Evolutionary conservation across 495 filamentous ascomycete genomes (phyloP).

Genomic region (Penicillium coffeae): DNA sequence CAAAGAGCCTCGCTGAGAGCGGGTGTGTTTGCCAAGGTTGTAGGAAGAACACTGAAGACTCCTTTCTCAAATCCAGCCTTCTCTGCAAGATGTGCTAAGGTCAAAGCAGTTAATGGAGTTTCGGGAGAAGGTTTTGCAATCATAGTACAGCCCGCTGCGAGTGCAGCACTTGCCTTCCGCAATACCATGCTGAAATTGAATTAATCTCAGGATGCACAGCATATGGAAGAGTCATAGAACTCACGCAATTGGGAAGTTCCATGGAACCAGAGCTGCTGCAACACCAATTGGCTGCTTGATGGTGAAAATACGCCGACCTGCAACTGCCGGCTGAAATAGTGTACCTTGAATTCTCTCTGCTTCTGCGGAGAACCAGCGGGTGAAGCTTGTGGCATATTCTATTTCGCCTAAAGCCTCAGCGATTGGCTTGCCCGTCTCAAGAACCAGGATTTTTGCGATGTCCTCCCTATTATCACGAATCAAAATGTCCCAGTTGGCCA

Average conservation of each 20-base stretch:
- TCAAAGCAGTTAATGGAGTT: constrained; percentile 52
- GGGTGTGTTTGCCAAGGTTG: constrained; percentile 59
- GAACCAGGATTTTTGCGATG: constrained; percentile 55
- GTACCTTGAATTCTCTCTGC: constrained; percentile 66
- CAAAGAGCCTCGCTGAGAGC: constrained; percentile 62
- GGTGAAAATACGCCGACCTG: constrained; percentile 60
- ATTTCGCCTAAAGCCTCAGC: constrained; percentile 56
- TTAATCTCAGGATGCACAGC: too few relatives aligned
- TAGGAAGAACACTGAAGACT: constrained; percentile 54
- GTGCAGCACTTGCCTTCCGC: constrained; percentile 63
- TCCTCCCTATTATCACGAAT: constrained; percentile 51
- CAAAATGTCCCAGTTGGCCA: constrained; percentile 56
- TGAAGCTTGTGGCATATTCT: constrained; percentile 57
- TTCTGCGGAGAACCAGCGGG: constrained; percentile 64
- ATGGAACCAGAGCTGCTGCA: constrained; percentile 59
- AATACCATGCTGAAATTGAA: too few relatives aligned
- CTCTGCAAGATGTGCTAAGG: constrained; percentile 50
- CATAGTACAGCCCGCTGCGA: constrained; percentile 71
- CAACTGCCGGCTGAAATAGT: constrained; percentile 49
- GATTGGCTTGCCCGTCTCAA: constrained; percentile 63
- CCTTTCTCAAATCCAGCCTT: constrained; percentile 54
- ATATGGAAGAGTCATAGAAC: too few relatives aligned
- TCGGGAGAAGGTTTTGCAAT: constrained; percentile 60
- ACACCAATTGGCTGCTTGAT: constrained; percentile 69
- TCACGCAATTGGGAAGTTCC: constrained; percentile 62